Evolutionary conservation across 108 stramenopile genomes (phyloP), one percentile per base, ranked within the genome.

Genomic region (Conticribra guillardii): DNA sequence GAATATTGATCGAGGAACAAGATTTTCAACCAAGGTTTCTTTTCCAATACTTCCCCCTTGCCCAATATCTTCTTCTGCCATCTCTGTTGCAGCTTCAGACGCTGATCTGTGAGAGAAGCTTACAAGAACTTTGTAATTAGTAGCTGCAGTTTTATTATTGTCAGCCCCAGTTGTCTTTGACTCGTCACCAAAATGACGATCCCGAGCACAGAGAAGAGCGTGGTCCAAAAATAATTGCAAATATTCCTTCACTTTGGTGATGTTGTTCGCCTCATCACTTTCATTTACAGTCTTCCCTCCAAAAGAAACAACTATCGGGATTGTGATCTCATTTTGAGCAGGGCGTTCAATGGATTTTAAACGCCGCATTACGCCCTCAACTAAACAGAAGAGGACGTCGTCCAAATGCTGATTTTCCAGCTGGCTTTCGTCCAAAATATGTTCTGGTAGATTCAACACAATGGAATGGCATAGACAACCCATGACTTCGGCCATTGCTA

Each of bases 1-100:
- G 49, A 74, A 67, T 47, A 60, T 15, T 27, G 64, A 37, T 32
- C 47, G 65, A 17, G 64, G 48, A 21, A 74, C 57, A 58, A 52
- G 2, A 48, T 74, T 67, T 29, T 29, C 53, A 4, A 4, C 28
- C n/a, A 27, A 37, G 17, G 14, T 57, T 47, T 47, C 34, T 34
- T 44, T 29, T 46, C 44, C 18, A 7, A 37, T 8, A 59, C 19
- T 7, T 37, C 5, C 58, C 3, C 5, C 14, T 24, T 47, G 2
- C 4, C 2, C 26, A 53, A 71, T 48, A 58, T 53, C 17, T 21
- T 5, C 33, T 15, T 46, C 17, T 23, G 44, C 26, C 50, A 73
- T 4, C 27, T 73, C 49, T 4, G 54, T 22, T 1, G 63, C 73
- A 50, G 63, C 37, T 16, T 73, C 32, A 7, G 22, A 17, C 26